Evolutionary conservation across 768 basidiomycete genomes (phyloP).

Genomic region (Suillus occidentalis): DNA sequence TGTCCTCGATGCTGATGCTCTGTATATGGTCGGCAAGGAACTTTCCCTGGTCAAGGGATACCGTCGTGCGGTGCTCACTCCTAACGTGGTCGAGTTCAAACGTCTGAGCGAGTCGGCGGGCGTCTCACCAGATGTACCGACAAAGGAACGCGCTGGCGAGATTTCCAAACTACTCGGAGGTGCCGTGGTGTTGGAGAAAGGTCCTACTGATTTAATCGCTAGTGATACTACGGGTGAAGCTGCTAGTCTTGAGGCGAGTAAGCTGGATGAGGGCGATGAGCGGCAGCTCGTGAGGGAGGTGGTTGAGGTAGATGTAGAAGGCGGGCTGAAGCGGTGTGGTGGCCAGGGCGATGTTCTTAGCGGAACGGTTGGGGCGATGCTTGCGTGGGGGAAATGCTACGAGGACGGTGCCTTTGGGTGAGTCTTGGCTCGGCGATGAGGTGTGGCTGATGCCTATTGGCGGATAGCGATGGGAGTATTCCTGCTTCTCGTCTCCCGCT

Average conservation of each 20-base stretch:
- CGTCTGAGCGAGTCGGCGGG: constrained; percentile 76
- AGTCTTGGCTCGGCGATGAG: constrained; percentile 18
- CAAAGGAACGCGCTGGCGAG: constrained; percentile 58
- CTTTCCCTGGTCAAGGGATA: constrained; percentile 78
- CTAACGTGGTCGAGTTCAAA: constrained; percentile 92
- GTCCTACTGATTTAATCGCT: constrained; percentile 77
- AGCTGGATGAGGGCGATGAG: constrained; percentile 43
- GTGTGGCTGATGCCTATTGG: constrained; percentile 2
- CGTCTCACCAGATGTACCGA: constrained; percentile 52
- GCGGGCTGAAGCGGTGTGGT: constrained; percentile 90
- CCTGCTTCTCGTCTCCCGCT: constrained; percentile 72
- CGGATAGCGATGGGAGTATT: constrained; percentile 49
- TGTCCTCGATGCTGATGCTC: constrained; percentile 92
- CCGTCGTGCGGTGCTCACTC: constrained; percentile 84
- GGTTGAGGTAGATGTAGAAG: constrained; percentile 64
- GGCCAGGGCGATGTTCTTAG: constrained; percentile 95
- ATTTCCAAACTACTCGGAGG: constrained; percentile 81
- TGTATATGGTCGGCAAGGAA: constrained; percentile 81
- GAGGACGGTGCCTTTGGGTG: constrained; percentile 84
- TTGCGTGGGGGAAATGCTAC: constrained; percentile 96
- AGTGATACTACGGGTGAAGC: constrained; percentile 64
- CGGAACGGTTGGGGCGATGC: constrained; percentile 82
- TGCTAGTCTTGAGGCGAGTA: constrained; percentile 45
- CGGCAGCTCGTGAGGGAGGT: constrained; percentile 58
- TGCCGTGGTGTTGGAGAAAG: constrained; percentile 90